A percentile compares a stretch with the other conserved stretches of the same genome.
These are phyloP conservation scores for Aspergillus uvarum DNA, from an alignment of 2,329 filamentous ascomycete genomes.

Conservation along the genomic window DNA sequence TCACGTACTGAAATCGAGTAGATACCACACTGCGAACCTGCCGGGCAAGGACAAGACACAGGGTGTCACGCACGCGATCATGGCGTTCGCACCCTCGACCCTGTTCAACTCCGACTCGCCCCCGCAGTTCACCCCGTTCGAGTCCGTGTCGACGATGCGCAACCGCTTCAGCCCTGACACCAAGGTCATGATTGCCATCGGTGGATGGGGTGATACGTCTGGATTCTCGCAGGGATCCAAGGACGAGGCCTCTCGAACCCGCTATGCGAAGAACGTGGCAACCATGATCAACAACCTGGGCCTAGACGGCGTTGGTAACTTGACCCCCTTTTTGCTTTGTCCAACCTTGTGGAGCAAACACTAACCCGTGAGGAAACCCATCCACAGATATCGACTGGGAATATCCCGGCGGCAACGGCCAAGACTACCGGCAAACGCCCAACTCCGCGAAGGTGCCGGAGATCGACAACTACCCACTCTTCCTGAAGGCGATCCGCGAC, in stretches of 20 bases:
- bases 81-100: conserved; percentile 54
- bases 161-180: conserved; percentile 55
- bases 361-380: conserved; percentile 18
- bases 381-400: conserved; percentile 66
- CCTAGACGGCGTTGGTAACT: conserved; percentile 63
- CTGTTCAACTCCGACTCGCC: conserved; percentile 50
- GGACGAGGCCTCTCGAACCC: conserved; percentile 51
- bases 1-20: conserved; percentile 18
- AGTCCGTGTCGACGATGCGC: conserved; percentile 53
- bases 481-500: conserved; percentile 59
- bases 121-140: conserved; percentile 54
- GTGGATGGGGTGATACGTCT: conserved; percentile 69
- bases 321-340: neutral
- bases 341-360: no score
- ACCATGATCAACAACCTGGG: conserved; percentile 61
- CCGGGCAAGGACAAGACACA: conserved; percentile 37
- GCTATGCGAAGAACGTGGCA: conserved; percentile 65
- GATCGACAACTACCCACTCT: conserved; percentile 60
- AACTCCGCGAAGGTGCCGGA: conserved; percentile 61
- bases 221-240: conserved; percentile 62
- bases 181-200: conserved; percentile 69
- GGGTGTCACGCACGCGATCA: conserved; percentile 56
- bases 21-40: conserved; percentile 44
- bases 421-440: conserved; percentile 64
- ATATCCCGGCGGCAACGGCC: conserved; percentile 62